A percentile compares a stretch with the other conserved stretches of the same genome.
These are phyloP conservation scores for Tylopilus rubrobrunneus DNA, from an alignment of 768 basidiomycete species.

Conservation along the genomic window DNA sequence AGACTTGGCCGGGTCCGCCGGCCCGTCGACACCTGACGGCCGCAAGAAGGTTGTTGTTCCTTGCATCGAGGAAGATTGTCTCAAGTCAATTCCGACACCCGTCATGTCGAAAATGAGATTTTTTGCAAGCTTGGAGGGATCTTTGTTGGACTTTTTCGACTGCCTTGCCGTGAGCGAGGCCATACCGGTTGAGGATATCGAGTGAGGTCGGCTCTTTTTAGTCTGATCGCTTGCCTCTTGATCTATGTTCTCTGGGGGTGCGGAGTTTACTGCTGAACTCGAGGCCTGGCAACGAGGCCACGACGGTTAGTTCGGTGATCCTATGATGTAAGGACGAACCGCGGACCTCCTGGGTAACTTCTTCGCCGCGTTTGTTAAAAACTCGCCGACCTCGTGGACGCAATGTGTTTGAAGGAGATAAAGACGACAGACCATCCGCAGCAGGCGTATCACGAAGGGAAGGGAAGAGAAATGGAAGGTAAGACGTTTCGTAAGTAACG, in stretches of 20 bases:
- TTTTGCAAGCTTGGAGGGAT: slow-evolving; percentile 38
- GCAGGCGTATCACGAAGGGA: slow-evolving; percentile 27
- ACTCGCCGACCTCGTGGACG: slow-evolving; percentile 47
- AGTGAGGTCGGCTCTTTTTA: slow-evolving; percentile 15
- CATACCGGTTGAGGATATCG: slow-evolving; percentile 20
- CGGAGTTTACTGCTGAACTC: slow-evolving; percentile 5
- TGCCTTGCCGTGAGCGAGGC: slow-evolving; percentile 9
- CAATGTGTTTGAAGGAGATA: slow-evolving; percentile 19
- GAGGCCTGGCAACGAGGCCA: slow-evolving; percentile 20
- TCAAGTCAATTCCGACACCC: slow-evolving; percentile 50
- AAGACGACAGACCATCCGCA: slow-evolving; percentile 19
- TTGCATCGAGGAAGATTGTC: slow-evolving; percentile 24
- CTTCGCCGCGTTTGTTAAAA: slow-evolving; percentile 49
- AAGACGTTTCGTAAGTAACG: slow-evolving; percentile 56
- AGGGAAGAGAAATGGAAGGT: slow-evolving; percentile 62
- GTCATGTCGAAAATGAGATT: slow-evolving; percentile 44
- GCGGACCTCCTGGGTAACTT: slow-evolving; percentile 33
- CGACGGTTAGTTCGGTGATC: slow-evolving; percentile 13
- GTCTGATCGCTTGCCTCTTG: slow-evolving; percentile 24
- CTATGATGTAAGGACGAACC: slow-evolving; percentile 18
- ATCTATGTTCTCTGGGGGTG: slow-evolving; percentile 4
- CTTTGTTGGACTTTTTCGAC: slow-evolving; percentile 15
- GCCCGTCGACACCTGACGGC: slow-evolving; percentile 21
- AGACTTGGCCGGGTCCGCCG: slow-evolving; percentile 11
- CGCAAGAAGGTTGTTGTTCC: slow-evolving; percentile 15